A percentile compares a stretch with the other conserved stretches of the same genome.
These are phyloP conservation scores for Veloboletus limbatus DNA, from an alignment of 1,284 basidiomycete species.

Conservation along the genomic window DNA sequence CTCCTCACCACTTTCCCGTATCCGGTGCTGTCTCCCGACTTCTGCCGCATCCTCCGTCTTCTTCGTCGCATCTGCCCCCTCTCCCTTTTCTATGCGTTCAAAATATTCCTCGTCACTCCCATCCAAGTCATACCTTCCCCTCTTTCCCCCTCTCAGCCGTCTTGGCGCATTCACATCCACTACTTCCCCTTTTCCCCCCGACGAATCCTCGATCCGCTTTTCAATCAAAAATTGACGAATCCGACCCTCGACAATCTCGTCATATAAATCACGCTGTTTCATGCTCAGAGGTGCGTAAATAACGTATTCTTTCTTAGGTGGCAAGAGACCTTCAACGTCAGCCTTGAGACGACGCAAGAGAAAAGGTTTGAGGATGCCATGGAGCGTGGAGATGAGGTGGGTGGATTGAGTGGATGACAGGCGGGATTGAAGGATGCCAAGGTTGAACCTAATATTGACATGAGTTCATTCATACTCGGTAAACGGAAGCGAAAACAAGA, in stretches of 20 bases:
- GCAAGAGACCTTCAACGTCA: slow-evolving; percentile 84
- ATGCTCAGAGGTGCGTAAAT: slow-evolving; percentile 87
- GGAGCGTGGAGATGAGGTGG: slow-evolving; percentile 77
- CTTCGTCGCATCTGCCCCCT: slow-evolving; percentile 39
- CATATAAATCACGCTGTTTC: slow-evolving; percentile 82
- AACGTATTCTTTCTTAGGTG: slow-evolving; percentile 94
- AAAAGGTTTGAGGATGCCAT: slow-evolving; percentile 93
- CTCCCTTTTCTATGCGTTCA: slow-evolving; percentile 53
- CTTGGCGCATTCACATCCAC: slow-evolving; percentile 30
- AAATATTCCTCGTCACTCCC: slow-evolving; percentile 72
- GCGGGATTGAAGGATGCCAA: slow-evolving; percentile 59
- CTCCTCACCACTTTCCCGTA: slow-evolving; percentile 55
- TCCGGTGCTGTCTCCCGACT: slow-evolving; percentile 52
- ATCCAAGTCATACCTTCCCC: slow-evolving; percentile 29
- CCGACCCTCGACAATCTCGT: slow-evolving; percentile 68
- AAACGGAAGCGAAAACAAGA: slow-evolving; percentile 1
- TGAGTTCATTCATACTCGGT: slow-evolving; percentile 2
- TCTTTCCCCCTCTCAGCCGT: slow-evolving; percentile 35
- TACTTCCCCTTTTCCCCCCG: slow-evolving; percentile 18
- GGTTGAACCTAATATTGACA: slow-evolving; percentile 59
- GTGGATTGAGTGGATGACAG: slow-evolving; percentile 60
- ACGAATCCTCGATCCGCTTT: slow-evolving; percentile 31
- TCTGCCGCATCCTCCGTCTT: slow-evolving; percentile 41
- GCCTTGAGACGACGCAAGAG: slow-evolving; percentile 89
- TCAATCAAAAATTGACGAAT: slow-evolving; percentile 64